phyloP scores from a whole-genome alignment of 1,284 basidiomycete genomes.

The Kwoniella shivajii region DNA sequence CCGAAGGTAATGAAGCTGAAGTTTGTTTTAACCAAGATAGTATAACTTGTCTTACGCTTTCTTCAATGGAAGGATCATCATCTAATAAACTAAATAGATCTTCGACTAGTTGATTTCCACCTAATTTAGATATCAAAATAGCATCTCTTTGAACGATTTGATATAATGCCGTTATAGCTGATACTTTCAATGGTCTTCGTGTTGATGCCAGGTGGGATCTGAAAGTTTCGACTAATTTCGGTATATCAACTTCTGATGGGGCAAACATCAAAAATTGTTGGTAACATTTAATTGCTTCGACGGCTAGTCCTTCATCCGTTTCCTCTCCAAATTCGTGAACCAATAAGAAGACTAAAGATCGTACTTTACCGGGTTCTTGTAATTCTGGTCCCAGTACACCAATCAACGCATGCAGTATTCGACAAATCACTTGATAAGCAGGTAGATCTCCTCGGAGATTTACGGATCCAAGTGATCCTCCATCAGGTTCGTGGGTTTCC shows the following conservation, averaged over 20 bases:
- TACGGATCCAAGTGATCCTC: constrained; percentile 77
- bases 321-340: constrained; percentile 84
- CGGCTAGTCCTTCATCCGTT: constrained; percentile 81
- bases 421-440: constrained; percentile 86
- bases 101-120: constrained; percentile 91
- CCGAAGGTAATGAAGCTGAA: constrained; percentile 85
- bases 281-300: constrained; percentile 92
- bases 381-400: constrained; percentile 95
- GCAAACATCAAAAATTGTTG: constrained; percentile 98
- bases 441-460: constrained; percentile 90
- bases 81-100: constrained; percentile 94
- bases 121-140: constrained; percentile 83
- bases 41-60: constrained; percentile 91
- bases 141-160: constrained; percentile 97
- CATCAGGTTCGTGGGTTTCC: constrained; percentile 92
- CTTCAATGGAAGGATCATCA: constrained; percentile 83
- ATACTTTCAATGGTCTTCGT: constrained; percentile 81
- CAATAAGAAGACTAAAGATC: constrained; percentile 78
- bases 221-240: constrained; percentile 74
- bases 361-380: constrained; percentile 79
- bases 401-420: constrained; percentile 89
- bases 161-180: constrained; percentile 92
- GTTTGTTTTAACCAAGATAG: constrained; percentile 95
- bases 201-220: constrained; percentile 73
- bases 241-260: constrained; percentile 75